Base-by-base conservation (phyloP, 2,329 filamentous ascomycete genomes). In the Conoideocrella luteorostrata region DNA sequence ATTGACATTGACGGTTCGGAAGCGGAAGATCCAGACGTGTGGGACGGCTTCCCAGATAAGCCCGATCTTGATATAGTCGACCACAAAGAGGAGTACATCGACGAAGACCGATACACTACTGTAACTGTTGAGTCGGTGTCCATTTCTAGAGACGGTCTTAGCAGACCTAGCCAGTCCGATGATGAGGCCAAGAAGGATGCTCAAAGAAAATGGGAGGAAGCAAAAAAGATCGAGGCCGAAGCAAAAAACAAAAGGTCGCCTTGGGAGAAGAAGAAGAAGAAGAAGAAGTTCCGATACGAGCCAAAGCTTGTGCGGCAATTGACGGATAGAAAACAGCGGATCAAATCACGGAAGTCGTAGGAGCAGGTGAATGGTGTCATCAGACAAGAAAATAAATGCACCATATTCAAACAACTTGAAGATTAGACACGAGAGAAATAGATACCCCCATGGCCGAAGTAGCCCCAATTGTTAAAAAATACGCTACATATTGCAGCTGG, bases 71-170 rank as follows among this genome's bases (percentile, higher is more conserved):
- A 74, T 30, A 73, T 80, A 18, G 67, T 93, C 35, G 82, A 94
- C 59, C 82, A 88, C 53, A 86, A 95, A 61, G 89, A 91, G 53
- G 89, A 97, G 63, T 98, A 96, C 66, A 79, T 96, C 52, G 93
- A 98, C 63, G 93, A 97, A 62, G 91, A 96, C 63, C 86, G 86
- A 60, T 96, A 88, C 62, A 97, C 93, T 1, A 95, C 88, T 1
- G 93, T 98, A 21, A 96, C 88, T 0, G 82, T 98, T 1, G 91
- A 96, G 62, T 84, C 86, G 10, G 88, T 98, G 53, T 84, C 84
- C 50, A 77, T 94, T 13, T 83, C 85, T 11, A 79, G 80, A 52
- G 80, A 89, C 44, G 87, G 87, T 1, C 67, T 94, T 38, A 73
- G 78, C 46, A 82, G 77, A 54, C 63, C 67, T 4, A 61, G 69